phyloP scores from a whole-genome alignment of 345 rosid species.

The Brassica nigra region DNA sequence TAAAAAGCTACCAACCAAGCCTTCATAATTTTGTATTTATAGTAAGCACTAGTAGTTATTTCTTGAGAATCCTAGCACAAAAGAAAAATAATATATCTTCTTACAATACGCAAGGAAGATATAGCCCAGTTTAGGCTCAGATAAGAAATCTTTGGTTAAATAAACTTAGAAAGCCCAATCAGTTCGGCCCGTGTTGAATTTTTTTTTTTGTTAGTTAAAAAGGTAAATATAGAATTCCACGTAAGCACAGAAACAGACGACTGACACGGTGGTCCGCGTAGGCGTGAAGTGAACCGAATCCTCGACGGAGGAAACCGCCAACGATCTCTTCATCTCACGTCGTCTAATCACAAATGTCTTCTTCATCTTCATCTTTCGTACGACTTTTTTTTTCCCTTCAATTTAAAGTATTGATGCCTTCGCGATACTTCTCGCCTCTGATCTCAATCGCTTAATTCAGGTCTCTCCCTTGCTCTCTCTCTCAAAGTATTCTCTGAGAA shows the following conservation, averaged over 20 bases:
- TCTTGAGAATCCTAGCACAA: neutral
- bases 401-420: slow-evolving; percentile 22
- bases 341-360: slow-evolving; percentile 30
- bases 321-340: slow-evolving; percentile 28
- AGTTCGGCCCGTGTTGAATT: neutral
- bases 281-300: slow-evolving; percentile 39
- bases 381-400: slow-evolving; percentile 8
- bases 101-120: neutral
- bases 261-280: slow-evolving; percentile 50
- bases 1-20: neutral
- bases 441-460: slow-evolving; percentile 23
- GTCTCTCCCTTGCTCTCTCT: slow-evolving; percentile 25
- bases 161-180: slow-evolving; percentile 33
- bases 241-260: slow-evolving; percentile 43
- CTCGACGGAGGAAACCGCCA: slow-evolving; percentile 40
- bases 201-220: neutral
- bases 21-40: neutral
- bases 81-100: no score
- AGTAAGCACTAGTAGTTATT: neutral
- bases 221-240: slow-evolving; percentile 40
- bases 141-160: neutral
- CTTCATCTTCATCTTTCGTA: slow-evolving; percentile 21
- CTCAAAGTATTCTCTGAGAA: slow-evolving; percentile 12
- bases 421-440: slow-evolving; percentile 14
- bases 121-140: neutral